phyloP scores from a whole-genome alignment of 768 basidiomycete species.

The Podaxis carcinomalis region DNA sequence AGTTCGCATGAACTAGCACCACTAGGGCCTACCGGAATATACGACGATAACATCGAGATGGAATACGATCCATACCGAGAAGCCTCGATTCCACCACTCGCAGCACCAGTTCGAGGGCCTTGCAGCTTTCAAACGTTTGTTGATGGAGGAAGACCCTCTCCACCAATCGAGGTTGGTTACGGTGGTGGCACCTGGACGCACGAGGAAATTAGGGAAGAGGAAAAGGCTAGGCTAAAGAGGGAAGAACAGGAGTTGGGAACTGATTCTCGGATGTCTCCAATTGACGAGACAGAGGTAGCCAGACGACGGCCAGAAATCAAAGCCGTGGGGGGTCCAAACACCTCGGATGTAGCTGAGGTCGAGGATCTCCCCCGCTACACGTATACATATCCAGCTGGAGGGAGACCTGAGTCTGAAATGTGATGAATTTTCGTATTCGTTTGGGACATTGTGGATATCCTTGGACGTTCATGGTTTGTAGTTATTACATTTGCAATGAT shows the following conservation, averaged over 20 bases:
- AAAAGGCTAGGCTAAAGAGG: constrained; percentile 25
- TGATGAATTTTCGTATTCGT: neutral
- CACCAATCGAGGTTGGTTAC: constrained; percentile 26
- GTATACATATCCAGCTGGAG: neutral
- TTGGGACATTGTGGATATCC: neutral
- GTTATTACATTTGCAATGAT: neutral
- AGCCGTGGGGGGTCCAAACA: neutral
- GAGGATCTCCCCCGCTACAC: constrained; percentile 8
- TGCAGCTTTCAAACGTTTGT: constrained; percentile 6
- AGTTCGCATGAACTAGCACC: constrained; percentile 14
- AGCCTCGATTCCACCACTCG: constrained; percentile 12
- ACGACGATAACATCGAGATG: constrained; percentile 14
- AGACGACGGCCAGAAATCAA: constrained; percentile 14
- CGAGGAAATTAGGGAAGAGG: constrained; percentile 26
- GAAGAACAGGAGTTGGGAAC: constrained; percentile 14
- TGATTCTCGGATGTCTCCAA: neutral
- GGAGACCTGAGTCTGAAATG: neutral
- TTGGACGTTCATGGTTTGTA: neutral
- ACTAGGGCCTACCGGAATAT: constrained; percentile 20
- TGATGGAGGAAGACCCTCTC: constrained; percentile 13
- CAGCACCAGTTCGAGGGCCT: constrained; percentile 2
- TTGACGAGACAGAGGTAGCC: constrained; percentile 12
- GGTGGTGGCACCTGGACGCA: constrained; percentile 34
- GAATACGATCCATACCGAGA: constrained; percentile 41
- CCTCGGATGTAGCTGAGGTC: neutral